Base-by-base conservation (phyloP, 2,329 filamentous ascomycete genomes). In the Aspergillus tanneri region DNA sequence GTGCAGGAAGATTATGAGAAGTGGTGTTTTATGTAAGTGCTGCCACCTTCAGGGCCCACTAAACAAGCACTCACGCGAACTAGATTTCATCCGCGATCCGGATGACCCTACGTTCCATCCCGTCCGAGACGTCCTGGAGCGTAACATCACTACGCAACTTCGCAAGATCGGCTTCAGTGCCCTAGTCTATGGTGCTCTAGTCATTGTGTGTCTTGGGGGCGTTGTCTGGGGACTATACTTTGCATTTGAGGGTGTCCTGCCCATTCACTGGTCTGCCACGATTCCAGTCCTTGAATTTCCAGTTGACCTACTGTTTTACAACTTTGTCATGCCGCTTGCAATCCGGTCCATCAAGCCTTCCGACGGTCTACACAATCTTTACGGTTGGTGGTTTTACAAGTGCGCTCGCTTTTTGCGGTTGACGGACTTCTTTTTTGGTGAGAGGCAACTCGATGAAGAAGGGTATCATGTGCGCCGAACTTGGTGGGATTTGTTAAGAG, bases 41-140 rank as follows among this genome's bases (percentile, higher is more conserved):
- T 34, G 30, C 16, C 36, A 39, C 9, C 34, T 22, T 43, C 9
- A 48, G 55, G 44, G 55, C 14, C 18, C 24, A 45, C 12, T 39
- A 7, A 37, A 27, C 9, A 4, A 16, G 47, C 53, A 42, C 49
- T 48, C 16, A 42, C 34, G 18, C 27, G 25, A 8, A 6, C 42
- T 21, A 88, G 86, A 96, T 74, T 99, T 99, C 68, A 99, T 99
- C 61, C 84, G 93, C 54, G 95, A 99, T 68, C 93, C 93, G 5
- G 95, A 99, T 68, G 93, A 99, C 69, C 93, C 95, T 7, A 96
- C 93, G 10, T 99, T 99, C 68, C 93, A 99, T 66, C 93, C 93
- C 0, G 92, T 99, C 4, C 88, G 95, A 28, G 93, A 99, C 69
- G 93, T 99, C 10, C 80, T 99, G 14, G 93, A 99, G 69, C 85